phyloP scores from a whole-genome alignment of 441 rosid species.

The Eruca vesicaria region DNA sequence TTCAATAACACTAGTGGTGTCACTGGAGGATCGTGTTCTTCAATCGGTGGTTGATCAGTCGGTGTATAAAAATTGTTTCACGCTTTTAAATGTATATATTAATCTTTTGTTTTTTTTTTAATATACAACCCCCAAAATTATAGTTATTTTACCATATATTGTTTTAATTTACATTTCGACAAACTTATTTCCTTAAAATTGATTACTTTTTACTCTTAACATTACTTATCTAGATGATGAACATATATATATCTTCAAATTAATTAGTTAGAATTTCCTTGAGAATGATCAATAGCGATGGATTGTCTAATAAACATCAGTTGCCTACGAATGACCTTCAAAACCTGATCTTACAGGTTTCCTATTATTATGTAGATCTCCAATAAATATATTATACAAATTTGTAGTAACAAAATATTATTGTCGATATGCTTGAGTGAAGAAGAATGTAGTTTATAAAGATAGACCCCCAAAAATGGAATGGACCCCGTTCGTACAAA shows the following conservation, averaged over 20 bases:
- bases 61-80: background rate
- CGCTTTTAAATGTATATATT: too few species aligned
- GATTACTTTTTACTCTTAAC: background rate
- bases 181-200: too few species aligned
- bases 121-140: background rate
- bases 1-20: conserved; percentile 23
- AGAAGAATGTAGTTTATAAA: background rate
- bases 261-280: too few species aligned
- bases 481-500: background rate
- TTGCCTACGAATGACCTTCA: background rate
- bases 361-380: background rate
- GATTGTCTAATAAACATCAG: background rate
- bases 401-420: background rate
- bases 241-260: too few species aligned
- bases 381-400: background rate
- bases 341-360: background rate
- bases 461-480: background rate
- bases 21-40: conserved; percentile 7
- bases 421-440: background rate
- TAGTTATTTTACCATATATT: background rate
- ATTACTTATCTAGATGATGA: background rate
- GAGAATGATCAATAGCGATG: background rate
- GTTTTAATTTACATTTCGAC: too few species aligned
- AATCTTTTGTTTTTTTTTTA: too few species aligned
- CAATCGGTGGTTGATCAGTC: conserved; percentile 19